These are phyloP conservation scores for Cucurbita pepo DNA, from an alignment of 306 rosid species.

Conservation along the genomic window DNA sequence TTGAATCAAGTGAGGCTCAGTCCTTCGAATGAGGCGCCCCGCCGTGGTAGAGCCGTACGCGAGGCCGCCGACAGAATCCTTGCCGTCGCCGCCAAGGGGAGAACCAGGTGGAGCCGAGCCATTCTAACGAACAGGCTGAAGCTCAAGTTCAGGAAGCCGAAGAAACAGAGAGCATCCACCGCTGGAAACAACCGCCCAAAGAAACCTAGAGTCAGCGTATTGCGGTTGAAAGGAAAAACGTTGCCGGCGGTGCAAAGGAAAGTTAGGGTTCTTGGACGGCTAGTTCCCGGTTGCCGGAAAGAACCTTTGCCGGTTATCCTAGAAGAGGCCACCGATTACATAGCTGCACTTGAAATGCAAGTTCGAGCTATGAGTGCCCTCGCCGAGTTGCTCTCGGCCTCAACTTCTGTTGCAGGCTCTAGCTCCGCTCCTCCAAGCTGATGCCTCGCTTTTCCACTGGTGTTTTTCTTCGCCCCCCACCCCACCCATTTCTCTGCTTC, in stretches of 20 bases:
- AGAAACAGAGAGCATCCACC: conserved; percentile 16
- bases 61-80: conserved; percentile 77
- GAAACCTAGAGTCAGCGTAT: conserved; percentile 54
- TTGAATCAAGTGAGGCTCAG: conserved; percentile 29
- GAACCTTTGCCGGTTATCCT: conserved; percentile 70
- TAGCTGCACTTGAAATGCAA: conserved; percentile 92
- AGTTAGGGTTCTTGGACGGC: conserved; percentile 52
- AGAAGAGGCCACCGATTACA: conserved; percentile 75
- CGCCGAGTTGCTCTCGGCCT: conserved; percentile 36
- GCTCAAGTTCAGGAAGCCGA: conserved; percentile 52
- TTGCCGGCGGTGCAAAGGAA: conserved; percentile 66
- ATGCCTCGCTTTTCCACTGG: conserved; percentile 13
- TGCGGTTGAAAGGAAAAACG: conserved; percentile 52
- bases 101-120: conserved; percentile 88
- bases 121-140: conserved; percentile 55
- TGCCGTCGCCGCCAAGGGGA: conserved; percentile 71
- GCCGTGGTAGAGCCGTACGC: conserved; percentile 48
- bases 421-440: conserved; percentile 28
- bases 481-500: neutral
- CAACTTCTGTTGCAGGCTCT: conserved; percentile 23
- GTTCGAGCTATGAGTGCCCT: conserved; percentile 77
- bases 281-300: conserved; percentile 92
- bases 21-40: conserved; percentile 15
- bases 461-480: conserved; percentile 8
- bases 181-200: conserved; percentile 22